phyloP scores from a whole-genome alignment of 2,329 filamentous ascomycete species.

The Ophiostoma tasmaniense region DNA sequence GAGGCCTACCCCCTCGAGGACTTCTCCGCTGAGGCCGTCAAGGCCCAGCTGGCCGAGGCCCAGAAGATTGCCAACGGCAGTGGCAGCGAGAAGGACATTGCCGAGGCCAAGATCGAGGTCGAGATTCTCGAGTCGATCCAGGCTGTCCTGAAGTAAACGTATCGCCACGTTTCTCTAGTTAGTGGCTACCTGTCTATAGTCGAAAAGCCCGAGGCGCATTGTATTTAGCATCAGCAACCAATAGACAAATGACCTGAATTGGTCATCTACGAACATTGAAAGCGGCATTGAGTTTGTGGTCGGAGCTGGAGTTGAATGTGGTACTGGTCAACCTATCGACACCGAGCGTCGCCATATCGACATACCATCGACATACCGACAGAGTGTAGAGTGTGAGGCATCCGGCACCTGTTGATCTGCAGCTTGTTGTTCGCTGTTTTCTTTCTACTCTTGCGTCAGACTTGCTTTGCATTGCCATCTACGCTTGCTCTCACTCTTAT shows the following conservation, averaged over 20 bases:
- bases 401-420: too few species aligned
- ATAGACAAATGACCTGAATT: background rate
- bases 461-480: background rate
- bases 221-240: background rate
- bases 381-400: too few species aligned
- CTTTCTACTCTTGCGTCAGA: background rate
- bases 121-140: conserved; percentile 87
- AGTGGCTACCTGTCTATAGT: background rate
- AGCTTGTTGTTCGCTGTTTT: too few species aligned
- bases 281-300: background rate
- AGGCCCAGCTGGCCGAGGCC: conserved; percentile 83
- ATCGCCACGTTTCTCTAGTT: background rate
- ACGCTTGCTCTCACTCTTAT: background rate
- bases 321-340: background rate
- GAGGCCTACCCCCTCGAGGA: conserved; percentile 93
- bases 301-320: background rate
- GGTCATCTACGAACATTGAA: background rate
- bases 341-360: too few species aligned
- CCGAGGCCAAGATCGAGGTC: conserved; percentile 97
- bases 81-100: conserved; percentile 94
- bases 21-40: conserved; percentile 87
- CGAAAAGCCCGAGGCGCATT: background rate
- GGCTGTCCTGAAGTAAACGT: conserved; percentile 64
- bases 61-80: conserved; percentile 87
- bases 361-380: too few species aligned